Evolutionary conservation across 2,329 filamentous ascomycete species (phyloP).

Genomic region (Bretziella fagacearum): DNA sequence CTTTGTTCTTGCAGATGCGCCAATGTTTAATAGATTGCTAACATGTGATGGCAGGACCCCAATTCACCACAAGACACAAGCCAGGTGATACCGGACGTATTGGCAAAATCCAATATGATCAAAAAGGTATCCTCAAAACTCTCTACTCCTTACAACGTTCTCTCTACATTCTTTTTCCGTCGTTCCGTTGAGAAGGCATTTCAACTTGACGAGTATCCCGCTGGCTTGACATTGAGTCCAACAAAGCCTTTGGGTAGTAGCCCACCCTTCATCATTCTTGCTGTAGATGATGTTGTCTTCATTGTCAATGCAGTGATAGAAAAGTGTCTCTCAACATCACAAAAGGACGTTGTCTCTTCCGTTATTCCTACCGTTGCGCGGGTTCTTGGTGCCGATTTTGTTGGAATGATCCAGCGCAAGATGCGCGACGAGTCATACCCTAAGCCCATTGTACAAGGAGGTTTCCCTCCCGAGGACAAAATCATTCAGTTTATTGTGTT

Average conservation of each 20-base stretch:
- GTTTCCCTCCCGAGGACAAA: conserved; percentile 70
- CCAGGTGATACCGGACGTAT: conserved; percentile 52
- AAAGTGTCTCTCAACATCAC: conserved; percentile 70
- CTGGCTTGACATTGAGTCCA: conserved; percentile 59
- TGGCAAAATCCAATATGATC: conserved; percentile 62
- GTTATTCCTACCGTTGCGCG: conserved; percentile 65
- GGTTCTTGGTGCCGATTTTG: conserved; percentile 74
- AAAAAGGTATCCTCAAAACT: conserved; percentile 64
- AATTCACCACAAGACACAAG: conserved; percentile 34
- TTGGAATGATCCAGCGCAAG: conserved; percentile 92
- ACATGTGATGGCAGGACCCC: conserved; percentile 29
- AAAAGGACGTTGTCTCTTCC: conserved; percentile 57
- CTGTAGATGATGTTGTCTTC: conserved; percentile 98
- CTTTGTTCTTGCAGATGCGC: not conserved
- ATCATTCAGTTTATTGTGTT: conserved; percentile 81
- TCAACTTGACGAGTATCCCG: conserved; percentile 78
- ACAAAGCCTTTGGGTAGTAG: conserved; percentile 56
- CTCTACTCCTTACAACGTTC: conserved; percentile 65
- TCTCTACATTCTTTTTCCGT: conserved; percentile 94
- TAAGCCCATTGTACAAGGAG: conserved; percentile 58
- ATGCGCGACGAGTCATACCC: conserved; percentile 96
- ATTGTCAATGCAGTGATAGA: conserved; percentile 88
- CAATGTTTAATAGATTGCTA: conserved; percentile 15
- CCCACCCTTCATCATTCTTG: conserved; percentile 80
- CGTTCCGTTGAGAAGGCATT: conserved; percentile 95